Evolutionary conservation across 352 stramenopile genomes (phyloP).

Genomic region (Blastocystis sp.): DNA sequence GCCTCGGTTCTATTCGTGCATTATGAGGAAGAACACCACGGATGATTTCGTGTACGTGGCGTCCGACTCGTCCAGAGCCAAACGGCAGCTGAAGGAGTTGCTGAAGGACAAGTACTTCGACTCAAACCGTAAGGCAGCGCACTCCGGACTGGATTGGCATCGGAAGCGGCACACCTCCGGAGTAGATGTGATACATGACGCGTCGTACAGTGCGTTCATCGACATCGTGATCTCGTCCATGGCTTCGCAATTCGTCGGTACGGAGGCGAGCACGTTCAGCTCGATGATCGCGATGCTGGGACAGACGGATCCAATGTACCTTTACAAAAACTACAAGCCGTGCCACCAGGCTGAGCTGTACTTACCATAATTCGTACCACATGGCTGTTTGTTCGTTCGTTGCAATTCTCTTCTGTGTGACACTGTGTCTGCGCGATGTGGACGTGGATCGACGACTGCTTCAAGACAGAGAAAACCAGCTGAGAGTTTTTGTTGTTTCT

Average conservation of each 20-base stretch:
- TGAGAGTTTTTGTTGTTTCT: background rate
- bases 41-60: conserved; percentile 23
- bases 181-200: background rate
- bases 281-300: background rate
- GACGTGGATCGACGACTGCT: conserved; percentile 6
- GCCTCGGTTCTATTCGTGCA: background rate
- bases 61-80: background rate
- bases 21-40: background rate
- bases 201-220: background rate
- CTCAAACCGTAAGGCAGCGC: background rate
- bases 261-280: background rate
- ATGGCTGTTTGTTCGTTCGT: background rate
- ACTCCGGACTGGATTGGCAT: background rate
- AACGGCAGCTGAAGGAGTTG: background rate
- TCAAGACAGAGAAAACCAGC: background rate
- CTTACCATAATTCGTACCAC: background rate
- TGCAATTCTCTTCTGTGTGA: background rate
- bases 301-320: background rate
- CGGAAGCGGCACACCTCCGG: background rate
- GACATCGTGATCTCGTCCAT: background rate
- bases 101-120: background rate
- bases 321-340: background rate
- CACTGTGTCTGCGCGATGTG: background rate
- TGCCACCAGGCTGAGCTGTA: background rate
- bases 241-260: background rate